phyloP scores from a whole-genome alignment of 495 filamentous ascomycete genomes.

The Cryomyces minteri region DNA sequence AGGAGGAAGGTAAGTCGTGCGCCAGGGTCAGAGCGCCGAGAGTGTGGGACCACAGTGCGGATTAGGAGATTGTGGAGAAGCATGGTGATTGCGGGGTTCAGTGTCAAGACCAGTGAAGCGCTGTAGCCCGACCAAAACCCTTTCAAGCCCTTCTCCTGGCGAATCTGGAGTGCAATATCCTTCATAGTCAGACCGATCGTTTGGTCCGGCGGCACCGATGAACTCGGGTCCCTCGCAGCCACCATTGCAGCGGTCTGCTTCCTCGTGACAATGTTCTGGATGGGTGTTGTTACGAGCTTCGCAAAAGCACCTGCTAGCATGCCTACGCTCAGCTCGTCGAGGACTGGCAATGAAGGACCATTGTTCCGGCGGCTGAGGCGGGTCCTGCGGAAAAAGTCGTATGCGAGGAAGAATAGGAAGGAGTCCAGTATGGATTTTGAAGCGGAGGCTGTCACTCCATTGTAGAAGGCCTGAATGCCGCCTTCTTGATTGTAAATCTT shows the following conservation, averaged over 20 bases:
- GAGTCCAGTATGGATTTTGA: constrained; percentile 55
- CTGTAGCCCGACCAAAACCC: constrained; percentile 91
- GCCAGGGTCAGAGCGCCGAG: constrained; percentile 32
- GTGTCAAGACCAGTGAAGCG: constrained; percentile 56
- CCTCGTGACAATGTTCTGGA: constrained; percentile 68
- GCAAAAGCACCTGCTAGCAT: constrained; percentile 61
- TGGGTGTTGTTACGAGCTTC: constrained; percentile 61
- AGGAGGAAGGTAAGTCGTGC: constrained; percentile 43
- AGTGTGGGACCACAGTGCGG: constrained; percentile 31
- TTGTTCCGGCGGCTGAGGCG: constrained; percentile 24
- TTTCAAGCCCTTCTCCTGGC: constrained; percentile 46
- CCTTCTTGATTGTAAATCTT: constrained; percentile 60
- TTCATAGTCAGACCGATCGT: constrained; percentile 23
- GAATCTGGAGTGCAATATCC: constrained; percentile 46
- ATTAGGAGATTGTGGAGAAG: constrained; percentile 59
- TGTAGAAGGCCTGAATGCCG: constrained; percentile 51
- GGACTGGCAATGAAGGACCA: constrained; percentile 31
- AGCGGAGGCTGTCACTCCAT: constrained; percentile 53
- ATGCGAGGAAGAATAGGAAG: constrained; percentile 74
- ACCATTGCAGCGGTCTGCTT: constrained; percentile 50
- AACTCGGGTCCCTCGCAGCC: constrained; percentile 1
- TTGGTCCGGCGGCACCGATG: constrained; percentile 4
- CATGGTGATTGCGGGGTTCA: constrained; percentile 80
- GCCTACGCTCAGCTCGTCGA: constrained; percentile 64
- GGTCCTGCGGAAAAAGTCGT: constrained; percentile 46